phyloP scores from a whole-genome alignment of 2,329 filamentous ascomycete species.

The Alternaria postmessia region DNA sequence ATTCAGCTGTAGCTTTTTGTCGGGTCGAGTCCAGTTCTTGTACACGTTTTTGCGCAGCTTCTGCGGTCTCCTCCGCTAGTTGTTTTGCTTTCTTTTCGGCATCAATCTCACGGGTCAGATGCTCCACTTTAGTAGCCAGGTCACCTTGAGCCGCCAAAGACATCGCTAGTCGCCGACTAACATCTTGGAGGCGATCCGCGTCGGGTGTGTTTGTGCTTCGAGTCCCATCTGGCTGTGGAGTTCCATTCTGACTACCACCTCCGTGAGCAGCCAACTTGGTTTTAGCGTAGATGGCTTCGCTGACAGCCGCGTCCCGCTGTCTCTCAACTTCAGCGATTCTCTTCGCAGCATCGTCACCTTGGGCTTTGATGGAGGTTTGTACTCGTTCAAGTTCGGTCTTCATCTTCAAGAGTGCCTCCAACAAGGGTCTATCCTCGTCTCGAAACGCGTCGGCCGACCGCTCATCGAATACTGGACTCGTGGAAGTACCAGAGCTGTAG shows the following conservation, averaged over 20 bases:
- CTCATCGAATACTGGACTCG: constrained; percentile 78
- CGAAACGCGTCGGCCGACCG: constrained; percentile 80
- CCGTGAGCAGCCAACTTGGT: constrained; percentile 87
- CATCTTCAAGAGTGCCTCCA: constrained; percentile 93
- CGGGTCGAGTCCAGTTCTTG: constrained; percentile 83
- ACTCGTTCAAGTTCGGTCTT: constrained; percentile 87
- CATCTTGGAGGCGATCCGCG: constrained; percentile 74
- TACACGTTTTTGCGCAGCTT: constrained; percentile 82
- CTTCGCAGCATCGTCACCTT: constrained; percentile 83
- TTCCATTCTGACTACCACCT: constrained; percentile 69
- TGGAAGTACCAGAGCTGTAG: constrained; percentile 76
- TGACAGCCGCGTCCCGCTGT: constrained; percentile 92
- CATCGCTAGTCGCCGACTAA: constrained; percentile 82
- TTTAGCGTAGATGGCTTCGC: constrained; percentile 93
- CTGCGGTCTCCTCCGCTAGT: constrained; percentile 86
- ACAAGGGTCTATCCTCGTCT: constrained; percentile 89
- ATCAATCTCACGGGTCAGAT: constrained; percentile 73
- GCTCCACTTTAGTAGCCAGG: constrained; percentile 78
- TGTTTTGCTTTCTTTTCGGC: constrained; percentile 82
- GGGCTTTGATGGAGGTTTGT: constrained; percentile 86
- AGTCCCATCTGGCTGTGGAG: constrained; percentile 62
- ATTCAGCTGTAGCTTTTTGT: constrained; percentile 82
- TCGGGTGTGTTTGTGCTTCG: constrained; percentile 67
- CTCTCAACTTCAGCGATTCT: constrained; percentile 93
- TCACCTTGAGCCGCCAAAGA: constrained; percentile 81